Evolutionary conservation across 257 asterid genomes (phyloP).

Genomic region (Petunia axillaris): DNA sequence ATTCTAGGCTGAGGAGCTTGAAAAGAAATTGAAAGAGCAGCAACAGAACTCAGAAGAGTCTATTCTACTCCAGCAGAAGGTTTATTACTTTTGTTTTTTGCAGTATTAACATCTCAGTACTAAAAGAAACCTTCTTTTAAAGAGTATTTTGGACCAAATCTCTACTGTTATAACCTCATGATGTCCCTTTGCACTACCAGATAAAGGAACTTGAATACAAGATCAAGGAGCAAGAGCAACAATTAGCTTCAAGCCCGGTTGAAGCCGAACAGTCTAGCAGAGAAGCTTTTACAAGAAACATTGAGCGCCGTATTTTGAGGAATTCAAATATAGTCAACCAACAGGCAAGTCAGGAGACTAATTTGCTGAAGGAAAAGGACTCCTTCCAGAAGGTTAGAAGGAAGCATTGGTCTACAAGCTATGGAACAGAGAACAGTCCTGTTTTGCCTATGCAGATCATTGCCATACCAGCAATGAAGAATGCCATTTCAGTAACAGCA

Average conservation of each 20-base stretch:
- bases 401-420: conserved; percentile 63
- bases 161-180: not conserved
- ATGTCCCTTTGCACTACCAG: conserved; percentile 36
- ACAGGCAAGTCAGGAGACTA: conserved; percentile 47
- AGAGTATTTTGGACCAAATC: not conserved
- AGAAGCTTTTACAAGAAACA: conserved; percentile 48
- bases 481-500: not conserved
- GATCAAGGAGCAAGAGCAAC: conserved; percentile 69
- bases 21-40: conserved; percentile 50
- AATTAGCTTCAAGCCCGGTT: conserved; percentile 50
- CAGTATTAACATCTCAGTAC: not conserved
- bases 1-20: conserved; percentile 69
- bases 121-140: not conserved
- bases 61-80: conserved; percentile 58
- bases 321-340: conserved; percentile 52
- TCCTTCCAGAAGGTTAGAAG: conserved; percentile 43
- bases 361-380: conserved; percentile 49
- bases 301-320: conserved; percentile 63
- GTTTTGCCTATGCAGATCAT: conserved; percentile 34
- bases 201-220: conserved; percentile 76
- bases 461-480: not conserved
- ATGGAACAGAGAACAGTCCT: conserved; percentile 57
- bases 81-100: conserved; percentile 22
- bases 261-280: conserved; percentile 40
- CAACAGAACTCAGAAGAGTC: conserved; percentile 54